Percentiles rank a stretch among this genome's conserved stretches.
Evolutionary conservation across 2,329 filamentous ascomycete genomes (phyloP).

Genomic region (Calonectria honghensis): DNA sequence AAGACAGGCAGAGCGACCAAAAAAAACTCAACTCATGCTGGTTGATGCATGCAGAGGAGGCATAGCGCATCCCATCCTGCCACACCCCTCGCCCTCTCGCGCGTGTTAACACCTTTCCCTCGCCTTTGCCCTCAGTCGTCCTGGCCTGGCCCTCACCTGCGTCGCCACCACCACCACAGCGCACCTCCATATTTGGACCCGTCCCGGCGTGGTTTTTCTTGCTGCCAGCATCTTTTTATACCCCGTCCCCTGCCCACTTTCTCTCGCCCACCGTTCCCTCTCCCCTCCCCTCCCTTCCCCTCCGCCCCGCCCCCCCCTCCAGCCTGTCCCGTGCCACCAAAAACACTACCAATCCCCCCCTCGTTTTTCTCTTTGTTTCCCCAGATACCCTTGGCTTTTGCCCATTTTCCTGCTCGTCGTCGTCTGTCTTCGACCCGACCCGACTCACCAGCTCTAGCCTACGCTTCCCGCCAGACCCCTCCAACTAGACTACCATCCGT

Average conservation of each 20-base stretch:
- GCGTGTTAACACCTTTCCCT: conserved; percentile 43
- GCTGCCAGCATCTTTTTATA: conserved; percentile 55
- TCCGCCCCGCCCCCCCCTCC: no score
- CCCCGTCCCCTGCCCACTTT: conserved; percentile 56
- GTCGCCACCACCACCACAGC: conserved; percentile 51
- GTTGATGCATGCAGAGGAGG: conserved; percentile 55
- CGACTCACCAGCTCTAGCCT: conserved; percentile 51
- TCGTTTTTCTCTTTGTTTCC: conserved; percentile 58
- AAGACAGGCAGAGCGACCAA: conserved; percentile 46
- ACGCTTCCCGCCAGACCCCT: conserved; percentile 41
- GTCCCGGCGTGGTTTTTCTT: conserved; percentile 48
- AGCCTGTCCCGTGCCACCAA: conserved; percentile 57
- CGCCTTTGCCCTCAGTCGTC: conserved; percentile 37
- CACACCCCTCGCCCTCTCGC: conserved; percentile 36
- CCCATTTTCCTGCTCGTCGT: conserved; percentile 51
- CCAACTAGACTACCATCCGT: conserved; percentile 37
- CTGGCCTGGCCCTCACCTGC: conserved; percentile 49
- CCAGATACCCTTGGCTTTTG: conserved; percentile 57
- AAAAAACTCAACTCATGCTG: conserved; percentile 54
- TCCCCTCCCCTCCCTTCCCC: conserved; percentile 49
- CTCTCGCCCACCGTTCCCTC: conserved; percentile 53
- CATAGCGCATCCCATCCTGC: conserved; percentile 55
- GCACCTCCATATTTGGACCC: conserved; percentile 53
- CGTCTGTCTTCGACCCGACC: conserved; percentile 51
- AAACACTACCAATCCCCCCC: conserved; percentile 56